Evolutionary conservation across 2,329 filamentous ascomycete species (phyloP).

Genomic region (Penicillium hordei): DNA sequence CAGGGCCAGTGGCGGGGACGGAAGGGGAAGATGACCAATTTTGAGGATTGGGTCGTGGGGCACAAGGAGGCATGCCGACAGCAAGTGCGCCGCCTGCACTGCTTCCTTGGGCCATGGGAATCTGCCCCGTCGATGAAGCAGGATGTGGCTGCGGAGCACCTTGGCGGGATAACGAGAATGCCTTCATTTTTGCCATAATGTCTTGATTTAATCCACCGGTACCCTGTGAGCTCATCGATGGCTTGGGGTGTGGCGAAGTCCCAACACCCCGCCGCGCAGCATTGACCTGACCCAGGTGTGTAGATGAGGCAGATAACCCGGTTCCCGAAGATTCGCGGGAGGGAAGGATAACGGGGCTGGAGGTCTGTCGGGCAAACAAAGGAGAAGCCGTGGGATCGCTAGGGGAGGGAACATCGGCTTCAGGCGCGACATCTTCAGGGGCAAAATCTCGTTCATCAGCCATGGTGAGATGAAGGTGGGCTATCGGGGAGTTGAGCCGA

Average conservation of each 20-base stretch:
- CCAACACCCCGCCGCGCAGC: constrained; percentile 56
- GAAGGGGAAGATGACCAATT: constrained; percentile 36
- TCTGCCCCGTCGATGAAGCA: constrained; percentile 35
- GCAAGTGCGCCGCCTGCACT: constrained; percentile 32
- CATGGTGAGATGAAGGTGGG: constrained; percentile 9
- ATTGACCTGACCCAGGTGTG: constrained; percentile 73
- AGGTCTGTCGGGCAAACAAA: constrained; percentile 12
- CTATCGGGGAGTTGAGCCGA: constrained; percentile 14
- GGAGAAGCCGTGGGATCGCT: constrained; percentile 35
- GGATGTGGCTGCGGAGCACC: constrained; percentile 50
- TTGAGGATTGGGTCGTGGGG: constrained; percentile 31
- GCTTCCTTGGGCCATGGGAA: constrained; percentile 24
- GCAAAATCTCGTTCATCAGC: constrained; percentile 19
- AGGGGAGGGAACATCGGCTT: constrained; percentile 49
- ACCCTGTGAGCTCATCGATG: constrained; percentile 39
- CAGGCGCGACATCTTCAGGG: constrained; percentile 2
- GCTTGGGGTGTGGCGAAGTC: constrained; percentile 27
- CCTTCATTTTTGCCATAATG: constrained; percentile 68
- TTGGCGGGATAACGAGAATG: constrained; percentile 66
- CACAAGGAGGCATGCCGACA: constrained; percentile 28
- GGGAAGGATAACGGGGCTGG: constrained; percentile 30
- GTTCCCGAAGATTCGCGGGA: constrained; percentile 21
- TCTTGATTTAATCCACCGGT: constrained; percentile 60
- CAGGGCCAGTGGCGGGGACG: constrained; percentile 44
- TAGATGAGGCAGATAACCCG: constrained; percentile 77